Evolutionary conservation across 768 basidiomycete genomes (phyloP).

Genomic region (Phanerochaete sordida): DNA sequence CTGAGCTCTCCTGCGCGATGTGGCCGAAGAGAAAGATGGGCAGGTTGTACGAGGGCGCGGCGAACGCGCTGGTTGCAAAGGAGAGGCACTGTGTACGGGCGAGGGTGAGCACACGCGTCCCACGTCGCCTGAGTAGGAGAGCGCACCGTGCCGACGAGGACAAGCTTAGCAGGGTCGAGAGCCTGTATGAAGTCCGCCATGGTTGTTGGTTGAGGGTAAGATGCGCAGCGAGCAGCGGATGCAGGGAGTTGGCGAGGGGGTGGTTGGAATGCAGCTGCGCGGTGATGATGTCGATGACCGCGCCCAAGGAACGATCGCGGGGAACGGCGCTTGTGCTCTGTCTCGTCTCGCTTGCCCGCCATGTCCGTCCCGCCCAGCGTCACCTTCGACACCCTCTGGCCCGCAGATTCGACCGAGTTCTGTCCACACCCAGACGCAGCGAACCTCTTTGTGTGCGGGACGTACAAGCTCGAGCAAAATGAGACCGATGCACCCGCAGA

Average conservation of each 20-base stretch:
- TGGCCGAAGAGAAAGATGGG: conserved; percentile 80
- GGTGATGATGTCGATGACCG: not conserved
- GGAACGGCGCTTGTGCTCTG: not conserved
- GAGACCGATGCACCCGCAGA: conserved; percentile 1
- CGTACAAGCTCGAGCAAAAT: conserved; percentile 82
- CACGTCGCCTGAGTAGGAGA: not conserved
- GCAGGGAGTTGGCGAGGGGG: not conserved
- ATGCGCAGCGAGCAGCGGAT: not conserved
- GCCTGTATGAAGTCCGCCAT: conserved; percentile 67
- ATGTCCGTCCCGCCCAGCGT: not conserved
- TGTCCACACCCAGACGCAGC: conserved; percentile 63
- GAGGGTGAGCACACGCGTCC: not conserved
- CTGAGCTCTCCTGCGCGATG: conserved; percentile 67
- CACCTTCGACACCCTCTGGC: conserved; percentile 64
- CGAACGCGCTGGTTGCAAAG: conserved; percentile 51
- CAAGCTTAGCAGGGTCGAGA: conserved; percentile 70
- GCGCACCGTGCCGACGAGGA: conserved; percentile 57
- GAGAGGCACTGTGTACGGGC: conserved; percentile 48
- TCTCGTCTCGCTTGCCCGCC: not conserved
- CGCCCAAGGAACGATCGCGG: not conserved
- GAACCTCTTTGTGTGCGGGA: conserved; percentile 82
- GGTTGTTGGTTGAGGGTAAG: not conserved
- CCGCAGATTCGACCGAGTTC: conserved; percentile 90
- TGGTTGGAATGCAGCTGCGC: not conserved
- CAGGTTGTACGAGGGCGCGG: conserved; percentile 69